phyloP scores from a whole-genome alignment of 2,329 filamentous ascomycete genomes.

The Penicillium digitatum region DNA sequence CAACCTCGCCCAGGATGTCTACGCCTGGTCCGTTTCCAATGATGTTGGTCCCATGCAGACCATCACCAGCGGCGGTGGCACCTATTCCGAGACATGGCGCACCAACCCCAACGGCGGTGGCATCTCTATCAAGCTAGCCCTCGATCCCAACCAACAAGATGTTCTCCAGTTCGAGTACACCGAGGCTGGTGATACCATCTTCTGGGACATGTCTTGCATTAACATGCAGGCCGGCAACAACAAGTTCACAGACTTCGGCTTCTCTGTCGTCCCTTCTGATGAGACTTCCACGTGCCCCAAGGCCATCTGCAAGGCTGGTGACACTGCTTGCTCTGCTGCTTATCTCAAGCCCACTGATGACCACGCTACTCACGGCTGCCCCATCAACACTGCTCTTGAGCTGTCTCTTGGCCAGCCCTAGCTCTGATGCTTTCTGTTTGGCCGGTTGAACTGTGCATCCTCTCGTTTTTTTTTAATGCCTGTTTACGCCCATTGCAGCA shows the following conservation, averaged over 20 bases:
- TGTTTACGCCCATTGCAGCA: neutral
- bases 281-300: conserved; percentile 29
- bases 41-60: conserved; percentile 34
- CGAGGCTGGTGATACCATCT: conserved; percentile 30
- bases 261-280: conserved; percentile 33
- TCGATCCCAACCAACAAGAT: conserved; percentile 28
- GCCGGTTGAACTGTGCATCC: conserved; percentile 28
- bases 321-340: conserved; percentile 34
- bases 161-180: conserved; percentile 46
- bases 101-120: conserved; percentile 39
- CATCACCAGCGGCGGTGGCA: conserved; percentile 32
- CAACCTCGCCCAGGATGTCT: conserved; percentile 36
- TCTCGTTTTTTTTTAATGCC: conserved; percentile 7
- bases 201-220: conserved; percentile 42
- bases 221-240: conserved; percentile 31
- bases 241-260: conserved; percentile 35
- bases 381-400: conserved; percentile 32
- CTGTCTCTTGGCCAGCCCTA: conserved; percentile 33
- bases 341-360: conserved; percentile 42
- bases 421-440: neutral
- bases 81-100: conserved; percentile 35
- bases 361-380: conserved; percentile 42
- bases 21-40: conserved; percentile 41
- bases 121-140: conserved; percentile 43
- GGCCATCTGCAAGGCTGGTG: conserved; percentile 37